These are phyloP conservation scores for Aspergillus avenaceus DNA, from an alignment of 495 filamentous ascomycete genomes.

Conservation along the genomic window DNA sequence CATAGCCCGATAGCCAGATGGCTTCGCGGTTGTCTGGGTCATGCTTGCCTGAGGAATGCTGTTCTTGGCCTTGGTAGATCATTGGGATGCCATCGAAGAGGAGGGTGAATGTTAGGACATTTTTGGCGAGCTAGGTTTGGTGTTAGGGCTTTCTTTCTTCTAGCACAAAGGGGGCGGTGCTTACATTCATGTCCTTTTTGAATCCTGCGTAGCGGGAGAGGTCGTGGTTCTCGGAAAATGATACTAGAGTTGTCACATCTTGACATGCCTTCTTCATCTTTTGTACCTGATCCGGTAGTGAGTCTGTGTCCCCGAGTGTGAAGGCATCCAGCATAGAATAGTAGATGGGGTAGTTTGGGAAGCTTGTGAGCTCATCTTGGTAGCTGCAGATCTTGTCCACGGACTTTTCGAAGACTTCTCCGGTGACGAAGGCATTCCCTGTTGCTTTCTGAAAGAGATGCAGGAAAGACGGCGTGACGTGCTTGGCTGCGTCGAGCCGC, in stretches of 20 bases:
- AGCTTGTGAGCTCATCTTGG: slow-evolving; percentile 31
- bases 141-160: neutral
- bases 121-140: slow-evolving; percentile 48
- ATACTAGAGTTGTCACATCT: slow-evolving; percentile 60
- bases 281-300: slow-evolving; percentile 48
- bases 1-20: slow-evolving; percentile 65
- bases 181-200: slow-evolving; percentile 38
- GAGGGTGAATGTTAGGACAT: slow-evolving; percentile 67
- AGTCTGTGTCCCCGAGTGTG: slow-evolving; percentile 49
- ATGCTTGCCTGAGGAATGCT: slow-evolving; percentile 55
- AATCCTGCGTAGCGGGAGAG: slow-evolving; percentile 53
- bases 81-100: slow-evolving; percentile 65
- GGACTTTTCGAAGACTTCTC: slow-evolving; percentile 15
- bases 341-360: slow-evolving; percentile 72
- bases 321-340: slow-evolving; percentile 59
- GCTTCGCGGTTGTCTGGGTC: slow-evolving; percentile 71
- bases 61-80: slow-evolving; percentile 69
- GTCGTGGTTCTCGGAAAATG: slow-evolving; percentile 80
- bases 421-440: slow-evolving; percentile 7
- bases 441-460: slow-evolving; percentile 5
- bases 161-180: slow-evolving; percentile 1
- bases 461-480: slow-evolving; percentile 25
- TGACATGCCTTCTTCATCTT: slow-evolving; percentile 47
- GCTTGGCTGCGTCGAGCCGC: slow-evolving; percentile 63
- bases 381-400: slow-evolving; percentile 14